Percentiles rank a stretch among this genome's conserved stretches.
These are phyloP conservation scores for Collybiopsis luxurians DNA, from an alignment of 768 basidiomycete genomes.

Conservation along the genomic window DNA sequence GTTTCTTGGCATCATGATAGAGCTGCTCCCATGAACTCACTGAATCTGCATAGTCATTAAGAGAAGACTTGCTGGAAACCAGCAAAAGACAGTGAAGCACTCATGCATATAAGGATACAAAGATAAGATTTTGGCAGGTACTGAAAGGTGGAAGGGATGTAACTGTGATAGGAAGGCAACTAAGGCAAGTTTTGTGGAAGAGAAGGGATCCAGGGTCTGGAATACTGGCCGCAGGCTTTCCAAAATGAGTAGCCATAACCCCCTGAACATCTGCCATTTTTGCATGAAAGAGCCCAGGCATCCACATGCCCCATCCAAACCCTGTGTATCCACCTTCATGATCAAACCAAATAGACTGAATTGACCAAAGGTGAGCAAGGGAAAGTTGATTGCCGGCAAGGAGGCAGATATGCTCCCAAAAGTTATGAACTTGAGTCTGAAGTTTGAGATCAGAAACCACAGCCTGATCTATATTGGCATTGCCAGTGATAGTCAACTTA, in stretches of 20 bases:
- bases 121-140: conserved; percentile 31
- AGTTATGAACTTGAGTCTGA: conserved; percentile 9
- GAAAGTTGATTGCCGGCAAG: conserved; percentile 35
- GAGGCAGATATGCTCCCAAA: conserved; percentile 10
- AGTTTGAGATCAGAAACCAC: conserved; percentile 25
- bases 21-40: conserved; percentile 19
- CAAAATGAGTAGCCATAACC: conserved; percentile 28
- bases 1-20: conserved; percentile 13
- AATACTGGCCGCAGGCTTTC: conserved; percentile 21
- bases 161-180: conserved; percentile 32
- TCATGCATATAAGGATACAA: conserved; percentile 30
- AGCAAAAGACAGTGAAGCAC: conserved; percentile 29
- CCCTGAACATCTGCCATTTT: conserved; percentile 32
- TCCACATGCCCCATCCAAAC: conserved; percentile 21
- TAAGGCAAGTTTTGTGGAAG: conserved; percentile 32
- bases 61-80: conserved; percentile 14
- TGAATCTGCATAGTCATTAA: conserved; percentile 18
- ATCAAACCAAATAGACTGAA: conserved; percentile 27
- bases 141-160: conserved; percentile 32
- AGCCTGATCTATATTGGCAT: conserved; percentile 28
- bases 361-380: conserved; percentile 27
- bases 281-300: conserved; percentile 35
- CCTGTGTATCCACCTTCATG: conserved; percentile 23
- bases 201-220: conserved; percentile 29
- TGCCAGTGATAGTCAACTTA: conserved; percentile 31